phyloP scores from a whole-genome alignment of 495 filamentous ascomycete species.

The Barbatosphaeria neglecta region DNA sequence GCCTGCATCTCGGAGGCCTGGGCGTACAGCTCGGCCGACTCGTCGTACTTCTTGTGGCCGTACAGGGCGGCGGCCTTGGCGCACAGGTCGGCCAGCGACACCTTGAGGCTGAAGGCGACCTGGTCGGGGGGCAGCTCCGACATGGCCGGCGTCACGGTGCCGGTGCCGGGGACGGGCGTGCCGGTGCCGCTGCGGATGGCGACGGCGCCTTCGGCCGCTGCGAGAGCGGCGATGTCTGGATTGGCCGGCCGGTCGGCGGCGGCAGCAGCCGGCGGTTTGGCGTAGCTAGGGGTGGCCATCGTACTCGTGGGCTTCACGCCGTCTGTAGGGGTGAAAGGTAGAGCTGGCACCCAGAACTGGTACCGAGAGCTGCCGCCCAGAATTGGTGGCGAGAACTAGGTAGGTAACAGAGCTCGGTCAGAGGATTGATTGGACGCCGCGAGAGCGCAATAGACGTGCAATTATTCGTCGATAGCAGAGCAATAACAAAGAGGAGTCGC shows the following conservation, averaged over 20 bases:
- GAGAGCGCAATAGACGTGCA: too few relatives aligned
- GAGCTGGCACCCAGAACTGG: too few relatives aligned
- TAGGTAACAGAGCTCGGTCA: too few relatives aligned
- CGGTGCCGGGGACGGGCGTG: slow-evolving; percentile 12
- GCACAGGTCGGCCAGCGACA: slow-evolving; percentile 45
- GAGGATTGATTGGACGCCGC: too few relatives aligned
- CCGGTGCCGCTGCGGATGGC: background rate
- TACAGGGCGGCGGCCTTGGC: slow-evolving; percentile 51
- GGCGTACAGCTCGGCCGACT: slow-evolving; percentile 76
- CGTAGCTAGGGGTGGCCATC: too few relatives aligned
- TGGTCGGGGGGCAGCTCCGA: slow-evolving; percentile 27
- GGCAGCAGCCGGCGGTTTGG: background rate
- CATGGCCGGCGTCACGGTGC: slow-evolving; percentile 18
- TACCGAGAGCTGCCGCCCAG: too few relatives aligned
- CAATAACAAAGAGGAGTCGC: too few relatives aligned
- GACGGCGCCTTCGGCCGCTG: background rate
- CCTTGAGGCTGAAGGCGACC: slow-evolving; percentile 31
- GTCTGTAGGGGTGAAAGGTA: too few relatives aligned
- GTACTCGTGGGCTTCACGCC: too few relatives aligned
- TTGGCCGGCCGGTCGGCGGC: background rate
- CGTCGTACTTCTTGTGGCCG: slow-evolving; percentile 71
- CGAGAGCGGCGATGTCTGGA: background rate
- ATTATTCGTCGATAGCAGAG: too few relatives aligned
- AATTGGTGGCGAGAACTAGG: too few relatives aligned
- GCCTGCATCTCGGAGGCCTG: slow-evolving; percentile 84